Percentiles rank a stretch among this genome's conserved stretches.
Evolutionary conservation across 345 rosid species (phyloP).

Genomic region (Mercurialis annua): DNA sequence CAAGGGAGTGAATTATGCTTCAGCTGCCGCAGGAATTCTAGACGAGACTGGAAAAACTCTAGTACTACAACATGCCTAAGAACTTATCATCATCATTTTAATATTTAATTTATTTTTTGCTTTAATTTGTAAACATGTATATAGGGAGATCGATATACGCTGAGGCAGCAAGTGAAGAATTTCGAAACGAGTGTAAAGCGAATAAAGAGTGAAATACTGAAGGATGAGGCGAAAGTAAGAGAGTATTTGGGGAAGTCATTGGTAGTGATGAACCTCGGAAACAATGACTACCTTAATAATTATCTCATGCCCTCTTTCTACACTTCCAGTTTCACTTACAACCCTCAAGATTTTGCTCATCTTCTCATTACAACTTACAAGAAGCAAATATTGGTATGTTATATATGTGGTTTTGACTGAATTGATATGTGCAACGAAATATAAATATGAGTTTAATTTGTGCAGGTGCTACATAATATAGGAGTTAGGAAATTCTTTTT

Average conservation of each 20-base stretch:
- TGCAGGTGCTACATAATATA: conserved; percentile 24
- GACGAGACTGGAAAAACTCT: conserved; percentile 13
- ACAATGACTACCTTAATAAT: conserved; percentile 20
- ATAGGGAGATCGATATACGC: conserved; percentile 2
- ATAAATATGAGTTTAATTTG: no score
- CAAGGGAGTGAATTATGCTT: conserved; percentile 10
- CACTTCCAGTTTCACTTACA: conserved; percentile 7
- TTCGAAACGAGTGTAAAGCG: conserved; percentile 1
- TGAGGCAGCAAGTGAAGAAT: conserved; percentile 1
- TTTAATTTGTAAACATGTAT: no score
- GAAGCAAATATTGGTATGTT: neutral
- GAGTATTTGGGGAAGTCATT: conserved; percentile 3
- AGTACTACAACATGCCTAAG: neutral
- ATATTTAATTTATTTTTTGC: no score
- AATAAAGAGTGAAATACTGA: neutral
- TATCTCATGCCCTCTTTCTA: conserved; percentile 1
- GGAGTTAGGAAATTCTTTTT: conserved; percentile 26
- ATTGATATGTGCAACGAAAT: neutral
- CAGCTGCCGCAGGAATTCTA: conserved; percentile 22
- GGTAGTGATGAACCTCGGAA: neutral
- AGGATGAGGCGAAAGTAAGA: neutral
- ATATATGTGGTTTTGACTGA: conserved; percentile 11
- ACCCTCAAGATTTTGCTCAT: conserved; percentile 1
- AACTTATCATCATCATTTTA: no score
- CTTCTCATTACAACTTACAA: neutral